Evolutionary conservation across 345 rosid species (phyloP), one percentile per base, ranked within the genome.

Genomic region (Gynandropsis gynandra): DNA sequence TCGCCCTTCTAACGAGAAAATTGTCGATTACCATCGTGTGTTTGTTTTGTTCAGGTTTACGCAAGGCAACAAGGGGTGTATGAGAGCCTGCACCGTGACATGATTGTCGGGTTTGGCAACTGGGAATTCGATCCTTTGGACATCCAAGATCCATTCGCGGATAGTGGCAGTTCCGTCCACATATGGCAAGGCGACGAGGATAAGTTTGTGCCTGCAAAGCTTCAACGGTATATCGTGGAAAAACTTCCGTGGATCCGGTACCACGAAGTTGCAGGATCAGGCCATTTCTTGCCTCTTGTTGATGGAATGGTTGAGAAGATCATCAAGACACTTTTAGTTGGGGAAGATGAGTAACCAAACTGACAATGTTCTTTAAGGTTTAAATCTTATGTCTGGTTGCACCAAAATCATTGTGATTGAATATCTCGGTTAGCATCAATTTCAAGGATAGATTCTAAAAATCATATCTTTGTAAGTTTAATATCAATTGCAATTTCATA

Each of bases 151-250:
- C 95, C 83, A 34, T 79, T 85, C 47, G 79, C 75, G 0, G 47
- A 64, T 54, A 77, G 68, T 1, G 84, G 70, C 53, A 82, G 71
- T 15, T 68, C 73, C 2, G 81, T 82, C 33, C 74, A 85, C 34
- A n/a, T 85, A 4, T 88, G 97, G 95, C 66, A 77, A n/a, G 97
- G 97, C 1, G 78, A 75, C 34, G 92, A 80, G 3, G 97, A 88
- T 64, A 56, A 45, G 60, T 54, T 79, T 24, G 76, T 77, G 52
- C 76, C 85, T 0, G 68, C 61, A 16, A 52, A 20, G 33, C 71
- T 77, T 45, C 86, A 79, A 61, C 71, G 73, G 1, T 69, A 64
- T 56, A 75, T 82, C 0, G 63, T 41, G 1, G 16, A 59, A 49
- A 73, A 50, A 45, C 78, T 73, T 14, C 62, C 81, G 45, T 82